phyloP scores from a whole-genome alignment of 179 eudicot species.

The Amaranthus tricolor region DNA sequence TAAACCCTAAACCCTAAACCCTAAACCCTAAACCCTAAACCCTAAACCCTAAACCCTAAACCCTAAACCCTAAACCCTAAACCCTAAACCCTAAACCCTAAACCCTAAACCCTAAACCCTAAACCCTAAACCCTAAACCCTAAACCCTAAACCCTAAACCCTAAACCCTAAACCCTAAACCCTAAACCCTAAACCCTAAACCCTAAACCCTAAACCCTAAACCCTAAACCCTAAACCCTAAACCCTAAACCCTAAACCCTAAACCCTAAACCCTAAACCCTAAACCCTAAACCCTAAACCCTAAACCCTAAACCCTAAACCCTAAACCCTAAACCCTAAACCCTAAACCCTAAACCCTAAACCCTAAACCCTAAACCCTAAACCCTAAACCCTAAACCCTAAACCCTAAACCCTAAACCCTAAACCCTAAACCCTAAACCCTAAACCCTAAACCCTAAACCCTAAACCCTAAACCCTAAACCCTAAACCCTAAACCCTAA shows the following conservation, averaged over 20 bases:
- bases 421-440: slow-evolving; percentile 5
- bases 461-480: slow-evolving; percentile 3
- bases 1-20: slow-evolving; percentile 1
- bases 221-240: neutral
- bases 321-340: slow-evolving; percentile 2
- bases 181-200: slow-evolving; percentile 1
- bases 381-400: neutral
- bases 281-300: slow-evolving; percentile 1
- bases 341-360: slow-evolving; percentile 2
- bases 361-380: neutral
- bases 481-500: neutral
- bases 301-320: slow-evolving; percentile 2
- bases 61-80: slow-evolving; percentile 1
- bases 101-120: slow-evolving; percentile 1
- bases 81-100: neutral
- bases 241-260: neutral
- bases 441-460: neutral
- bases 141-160: neutral
- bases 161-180: neutral
- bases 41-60: neutral
- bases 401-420: neutral
- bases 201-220: neutral
- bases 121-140: neutral
- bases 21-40: neutral
- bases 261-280: neutral